These are phyloP conservation scores for Tolypocladium amazonense DNA, from an alignment of 2,329 filamentous ascomycete species.

Conservation along the genomic window DNA sequence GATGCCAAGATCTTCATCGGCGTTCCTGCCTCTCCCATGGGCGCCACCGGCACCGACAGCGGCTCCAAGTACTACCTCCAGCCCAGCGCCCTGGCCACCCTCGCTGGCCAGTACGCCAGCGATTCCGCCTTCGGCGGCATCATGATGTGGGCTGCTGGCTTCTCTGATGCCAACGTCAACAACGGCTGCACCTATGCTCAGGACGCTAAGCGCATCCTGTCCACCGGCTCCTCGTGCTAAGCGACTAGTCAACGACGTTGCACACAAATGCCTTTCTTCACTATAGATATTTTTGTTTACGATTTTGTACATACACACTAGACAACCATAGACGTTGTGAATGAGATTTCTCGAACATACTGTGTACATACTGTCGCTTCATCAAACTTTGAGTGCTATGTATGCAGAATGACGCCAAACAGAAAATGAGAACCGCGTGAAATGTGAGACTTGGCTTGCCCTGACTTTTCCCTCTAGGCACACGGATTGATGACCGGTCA, in stretches of 20 bases:
- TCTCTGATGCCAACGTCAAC: conserved; percentile 21
- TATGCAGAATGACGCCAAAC: neutral
- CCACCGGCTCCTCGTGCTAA: conserved; percentile 2
- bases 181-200: conserved; percentile 31
- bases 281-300: neutral
- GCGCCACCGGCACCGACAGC: conserved; percentile 19
- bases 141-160: conserved; percentile 31
- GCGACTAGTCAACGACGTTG: neutral
- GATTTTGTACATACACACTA: neutral
- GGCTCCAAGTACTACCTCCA: conserved; percentile 24
- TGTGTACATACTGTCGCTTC: neutral
- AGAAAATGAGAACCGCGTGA: no score
- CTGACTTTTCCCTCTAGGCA: no score
- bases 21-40: conserved; percentile 18
- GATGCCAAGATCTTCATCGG: conserved; percentile 18
- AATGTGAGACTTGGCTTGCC: no score
- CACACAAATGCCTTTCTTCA: neutral
- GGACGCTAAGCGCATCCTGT: conserved; percentile 24
- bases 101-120: conserved; percentile 16
- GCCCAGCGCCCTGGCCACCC: conserved; percentile 17
- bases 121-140: conserved; percentile 22
- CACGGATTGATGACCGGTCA: no score
- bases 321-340: no score
- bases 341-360: neutral
- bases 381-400: neutral